These are phyloP conservation scores for Fonsecaea nubica DNA, from an alignment of 2,329 filamentous ascomycete species.

Conservation along the genomic window DNA sequence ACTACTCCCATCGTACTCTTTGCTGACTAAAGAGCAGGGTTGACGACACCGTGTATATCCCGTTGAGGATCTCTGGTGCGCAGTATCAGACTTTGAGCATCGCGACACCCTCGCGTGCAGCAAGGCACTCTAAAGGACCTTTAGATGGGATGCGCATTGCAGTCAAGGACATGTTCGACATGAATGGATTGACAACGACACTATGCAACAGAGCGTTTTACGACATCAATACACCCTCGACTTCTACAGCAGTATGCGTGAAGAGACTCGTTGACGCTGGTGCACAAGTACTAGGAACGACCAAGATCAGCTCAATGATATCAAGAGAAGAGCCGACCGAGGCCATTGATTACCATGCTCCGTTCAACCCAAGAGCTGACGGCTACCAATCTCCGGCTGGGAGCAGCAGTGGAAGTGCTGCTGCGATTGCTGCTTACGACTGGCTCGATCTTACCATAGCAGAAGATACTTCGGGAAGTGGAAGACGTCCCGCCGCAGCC, in stretches of 20 bases:
- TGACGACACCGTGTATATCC: too few species aligned
- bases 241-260: not conserved
- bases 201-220: not conserved
- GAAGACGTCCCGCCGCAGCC: constrained; percentile 3
- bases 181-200: not conserved
- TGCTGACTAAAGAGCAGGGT: too few species aligned
- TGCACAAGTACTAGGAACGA: not conserved
- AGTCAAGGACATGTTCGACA: not conserved
- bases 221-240: not conserved
- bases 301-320: not conserved
- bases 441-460: constrained; percentile 2
- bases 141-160: not conserved
- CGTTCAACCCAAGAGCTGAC: constrained; percentile 56
- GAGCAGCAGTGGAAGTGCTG: constrained; percentile 9
- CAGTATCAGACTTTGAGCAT: too few species aligned
- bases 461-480: not conserved
- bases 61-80: too few species aligned
- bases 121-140: not conserved
- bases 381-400: constrained; percentile 38
- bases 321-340: constrained; percentile 32
- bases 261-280: constrained; percentile 1
- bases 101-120: too few species aligned
- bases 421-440: not conserved
- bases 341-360: constrained; percentile 48
- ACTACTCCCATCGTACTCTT: too few species aligned